These are phyloP conservation scores for Cryptosporidium baileyi DNA, from an alignment of 169 alveolate genomes.

Conservation along the genomic window DNA sequence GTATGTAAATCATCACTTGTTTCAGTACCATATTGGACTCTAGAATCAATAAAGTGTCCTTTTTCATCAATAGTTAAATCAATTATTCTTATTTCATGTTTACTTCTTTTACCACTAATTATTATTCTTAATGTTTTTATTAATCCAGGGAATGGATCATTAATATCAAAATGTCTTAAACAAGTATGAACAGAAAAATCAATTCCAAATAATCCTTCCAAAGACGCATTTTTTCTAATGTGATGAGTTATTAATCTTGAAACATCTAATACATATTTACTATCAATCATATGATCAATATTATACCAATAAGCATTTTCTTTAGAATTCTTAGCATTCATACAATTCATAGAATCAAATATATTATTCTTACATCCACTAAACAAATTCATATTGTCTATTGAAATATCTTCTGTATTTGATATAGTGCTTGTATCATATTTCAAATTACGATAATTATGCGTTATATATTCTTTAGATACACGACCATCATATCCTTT, in stretches of 20 bases:
- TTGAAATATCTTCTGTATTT: conserved; percentile 44
- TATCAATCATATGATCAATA: conserved; percentile 43
- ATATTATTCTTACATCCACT: conserved; percentile 10
- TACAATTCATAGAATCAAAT: conserved; percentile 8
- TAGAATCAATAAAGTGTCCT: conserved; percentile 65
- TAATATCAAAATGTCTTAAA: conserved; percentile 58
- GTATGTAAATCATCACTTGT: conserved; percentile 58
- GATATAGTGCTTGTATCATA: conserved; percentile 64
- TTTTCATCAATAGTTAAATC: conserved; percentile 61
- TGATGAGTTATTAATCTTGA: conserved; percentile 61
- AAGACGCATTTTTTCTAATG: conserved; percentile 57
- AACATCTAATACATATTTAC: conserved; percentile 61
- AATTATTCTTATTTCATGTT: conserved; percentile 57
- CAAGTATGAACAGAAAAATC: conserved; percentile 66
- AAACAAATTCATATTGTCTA: conserved; percentile 37
- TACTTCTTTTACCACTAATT: conserved; percentile 57
- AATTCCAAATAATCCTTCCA: conserved; percentile 60
- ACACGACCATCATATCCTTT: conserved; percentile 70
- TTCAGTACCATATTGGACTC: conserved; percentile 62
- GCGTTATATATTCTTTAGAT: conserved; percentile 55
- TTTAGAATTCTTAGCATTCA: conserved; percentile 16
- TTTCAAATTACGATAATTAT: conserved; percentile 50
- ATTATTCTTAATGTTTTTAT: conserved; percentile 55
- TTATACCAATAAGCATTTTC: conserved; percentile 66
- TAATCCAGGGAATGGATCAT: conserved; percentile 70